These are phyloP conservation scores for Tetraselmis chui DNA, from an alignment of 139 green algal species.

Conservation along the genomic window DNA sequence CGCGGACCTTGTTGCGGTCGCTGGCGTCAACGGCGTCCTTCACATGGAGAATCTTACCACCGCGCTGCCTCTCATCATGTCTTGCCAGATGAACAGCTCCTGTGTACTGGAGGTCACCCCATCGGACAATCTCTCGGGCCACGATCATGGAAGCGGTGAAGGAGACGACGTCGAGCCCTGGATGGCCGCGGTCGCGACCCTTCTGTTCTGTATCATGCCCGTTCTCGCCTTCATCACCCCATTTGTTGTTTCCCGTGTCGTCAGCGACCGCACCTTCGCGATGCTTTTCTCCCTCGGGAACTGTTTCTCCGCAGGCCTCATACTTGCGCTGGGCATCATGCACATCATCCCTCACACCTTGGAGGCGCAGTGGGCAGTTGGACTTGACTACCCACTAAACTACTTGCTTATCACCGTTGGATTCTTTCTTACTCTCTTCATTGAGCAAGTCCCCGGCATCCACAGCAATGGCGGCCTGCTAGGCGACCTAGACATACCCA, in stretches of 20 bases:
- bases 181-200: neutral
- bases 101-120: neutral
- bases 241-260: neutral
- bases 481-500: neutral
- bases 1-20: neutral
- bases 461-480: neutral
- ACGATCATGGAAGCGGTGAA: neutral
- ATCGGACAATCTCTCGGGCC: neutral
- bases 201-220: neutral
- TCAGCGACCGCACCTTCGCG: neutral
- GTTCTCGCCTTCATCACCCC: neutral
- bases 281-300: neutral
- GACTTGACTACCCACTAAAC: conserved; percentile 7
- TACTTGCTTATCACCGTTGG: conserved; percentile 1
- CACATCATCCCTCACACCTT: neutral
- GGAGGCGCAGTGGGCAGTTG: neutral
- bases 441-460: conserved; percentile 2
- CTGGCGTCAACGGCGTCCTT: neutral
- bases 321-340: neutral
- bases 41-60: neutral
- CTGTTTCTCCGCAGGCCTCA: neutral
- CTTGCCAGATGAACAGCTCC: neutral
- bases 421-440: conserved; percentile 8
- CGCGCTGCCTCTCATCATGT: neutral
- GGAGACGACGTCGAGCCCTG: neutral